Percentiles rank a stretch among this genome's conserved stretches.
Conservation (phyloP, 768 basidiomycete species). For the Hericium coralloides region DNA sequence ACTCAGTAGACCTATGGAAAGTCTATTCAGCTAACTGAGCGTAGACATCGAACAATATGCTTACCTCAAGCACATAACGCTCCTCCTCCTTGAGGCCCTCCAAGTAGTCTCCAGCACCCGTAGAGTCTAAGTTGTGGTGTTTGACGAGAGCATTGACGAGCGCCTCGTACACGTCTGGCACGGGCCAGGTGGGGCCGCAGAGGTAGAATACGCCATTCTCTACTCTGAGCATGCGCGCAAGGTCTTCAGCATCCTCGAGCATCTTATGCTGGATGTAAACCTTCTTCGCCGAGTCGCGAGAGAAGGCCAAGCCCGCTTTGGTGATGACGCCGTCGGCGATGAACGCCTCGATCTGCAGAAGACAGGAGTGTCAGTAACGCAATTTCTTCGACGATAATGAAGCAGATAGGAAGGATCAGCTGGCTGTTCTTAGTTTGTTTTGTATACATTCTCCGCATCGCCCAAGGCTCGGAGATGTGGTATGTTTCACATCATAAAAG, state of each 20-base stretch:
- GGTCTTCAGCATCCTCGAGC: constrained; percentile 74
- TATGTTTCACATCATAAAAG: constrained; percentile 11
- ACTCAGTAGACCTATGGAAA: no score
- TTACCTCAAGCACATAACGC: constrained; percentile 92
- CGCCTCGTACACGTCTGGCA: constrained; percentile 94
- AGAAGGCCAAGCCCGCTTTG: constrained; percentile 91
- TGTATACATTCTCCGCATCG: constrained; percentile 12
- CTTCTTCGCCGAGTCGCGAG: constrained; percentile 85
- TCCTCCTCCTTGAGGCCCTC: constrained; percentile 94
- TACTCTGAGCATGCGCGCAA: constrained; percentile 67
- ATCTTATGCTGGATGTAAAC: constrained; percentile 99
- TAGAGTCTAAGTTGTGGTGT: constrained; percentile 54
- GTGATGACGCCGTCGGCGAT: constrained; percentile 78
- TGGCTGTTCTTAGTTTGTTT: constrained; percentile 14
- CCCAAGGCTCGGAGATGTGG: constrained; percentile 6
- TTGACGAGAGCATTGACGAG: constrained; percentile 73
- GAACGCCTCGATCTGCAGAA: constrained; percentile 70
- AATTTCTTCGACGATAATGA: not conserved
- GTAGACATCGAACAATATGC: constrained; percentile 1
- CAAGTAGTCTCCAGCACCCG: constrained; percentile 69
- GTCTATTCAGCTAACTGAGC: no score
- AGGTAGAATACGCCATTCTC: constrained; percentile 86
- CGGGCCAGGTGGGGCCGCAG: constrained; percentile 99
- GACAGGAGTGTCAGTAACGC: not conserved
- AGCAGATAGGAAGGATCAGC: constrained; percentile 2